Evolutionary conservation across 805 yeast species (phyloP), one percentile per base, ranked within the genome.

Genomic region (Lachancea cidri): DNA sequence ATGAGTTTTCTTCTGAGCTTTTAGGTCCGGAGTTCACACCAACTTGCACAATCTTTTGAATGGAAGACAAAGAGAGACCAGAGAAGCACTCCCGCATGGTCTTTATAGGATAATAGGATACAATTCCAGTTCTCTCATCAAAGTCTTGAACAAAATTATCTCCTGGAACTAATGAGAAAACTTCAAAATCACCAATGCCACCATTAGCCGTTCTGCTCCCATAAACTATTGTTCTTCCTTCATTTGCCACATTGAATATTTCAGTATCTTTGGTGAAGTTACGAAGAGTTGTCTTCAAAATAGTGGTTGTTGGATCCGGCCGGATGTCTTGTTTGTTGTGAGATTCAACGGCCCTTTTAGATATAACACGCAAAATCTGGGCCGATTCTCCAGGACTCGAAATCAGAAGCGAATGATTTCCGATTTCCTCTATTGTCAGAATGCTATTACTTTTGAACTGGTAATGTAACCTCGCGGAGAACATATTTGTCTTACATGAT

Each of bases 201-300:
- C 32, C 36, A 13, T 40, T 36, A 2, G 38, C 37, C 14, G 31
- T 35, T 6, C 32, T 30, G 4, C 48, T 46, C 6, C 64, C 64
- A 42, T 58, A 58, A 13, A 52, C 29, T 3, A 58, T 18, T 32
- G 40, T 52, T 2, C 48, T 39, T 1, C 54, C 57, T 42, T 56
- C 50, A 3, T 36, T 13, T 2, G 55, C 41, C 1, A 49, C 37
- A 4, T 42, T 30, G 17, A 54, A 46, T 2, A 52, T 17, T 38
- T 57, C 62, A 2, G 39, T 46, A 2, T 45, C 50, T 17, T 35
- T 47, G 2, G 56, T 45, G n/a, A 55, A 14, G 36, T 53, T 53
- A 3, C 16, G 29, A 35, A 52, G 43, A 4, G 46, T 29, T 2
- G 58, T 51, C 22, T 47, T 42, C 5, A 56, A 42, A 17, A 32